Base-by-base conservation (phyloP, 345 rosid species). In the Eucalyptus melliodora region DNA sequence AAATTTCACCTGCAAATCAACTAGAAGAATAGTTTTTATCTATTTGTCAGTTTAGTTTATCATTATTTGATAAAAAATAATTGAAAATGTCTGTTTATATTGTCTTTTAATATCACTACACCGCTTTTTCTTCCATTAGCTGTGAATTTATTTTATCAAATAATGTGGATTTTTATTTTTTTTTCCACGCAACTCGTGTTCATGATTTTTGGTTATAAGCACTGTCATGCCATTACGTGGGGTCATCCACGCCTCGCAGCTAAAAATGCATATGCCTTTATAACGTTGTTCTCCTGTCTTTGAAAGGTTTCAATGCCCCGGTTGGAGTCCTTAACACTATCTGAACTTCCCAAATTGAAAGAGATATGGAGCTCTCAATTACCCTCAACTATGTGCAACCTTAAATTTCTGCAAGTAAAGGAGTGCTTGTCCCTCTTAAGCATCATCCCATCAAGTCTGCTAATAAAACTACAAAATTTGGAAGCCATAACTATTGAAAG, bases 281-380 rank as follows among this genome's bases (percentile, higher is more conserved):
- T 67, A 16, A 69, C 13, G 0, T 69, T 34, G 11, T 69, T 34
- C 44, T 69, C 0, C 12, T 34, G 1, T 26, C 44, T 17, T 62
- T 30, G 44, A 9, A 11, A 55, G 81, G 40, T 23, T 87, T 50
- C 87, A 56, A 13, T 59, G 90, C 13, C 27, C 5, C 0, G 9
- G 16, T 17, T 87, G 16, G 90, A 90, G 89, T 88, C 90, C 21
- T 93, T 92, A 2, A 49, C 44, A 11, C 19, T 89, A 8, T 86
- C 50, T 8, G 11, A 49, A 19, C 87, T 89, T 26, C 59, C 67
- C 59, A 89, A 89, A 8, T 31, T 89, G 67, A 6, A 49, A 8
- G 44, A 86, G 42, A 59, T 89, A 56, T 89, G 90, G 90, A 21
- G 0, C n/a, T 16, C 67, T 17, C 14, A n/a, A 0, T 50, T 45